phyloP scores from a whole-genome alignment of 257 asterid species.

The Solanum verrucosum region DNA sequence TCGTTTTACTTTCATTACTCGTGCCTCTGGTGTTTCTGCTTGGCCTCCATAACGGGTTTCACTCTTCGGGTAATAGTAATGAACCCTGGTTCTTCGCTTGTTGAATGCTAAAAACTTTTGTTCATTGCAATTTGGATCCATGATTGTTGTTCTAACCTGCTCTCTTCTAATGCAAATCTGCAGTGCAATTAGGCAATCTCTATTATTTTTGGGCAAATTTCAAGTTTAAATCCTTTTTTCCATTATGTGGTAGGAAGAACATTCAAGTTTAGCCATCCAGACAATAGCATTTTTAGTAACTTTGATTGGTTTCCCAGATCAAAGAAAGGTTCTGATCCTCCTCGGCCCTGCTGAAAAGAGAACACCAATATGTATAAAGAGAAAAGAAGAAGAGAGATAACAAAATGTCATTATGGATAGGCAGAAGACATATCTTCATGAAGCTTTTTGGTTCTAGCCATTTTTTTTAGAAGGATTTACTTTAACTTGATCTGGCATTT shows the following conservation, averaged over 20 bases:
- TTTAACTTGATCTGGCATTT: not conserved
- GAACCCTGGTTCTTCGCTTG: not conserved
- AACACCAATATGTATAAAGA: not conserved
- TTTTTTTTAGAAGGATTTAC: conserved; percentile 16
- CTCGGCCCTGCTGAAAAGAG: not conserved
- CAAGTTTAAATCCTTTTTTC: not conserved
- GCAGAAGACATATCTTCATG: not conserved
- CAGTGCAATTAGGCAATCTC: not conserved
- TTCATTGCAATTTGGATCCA: not conserved
- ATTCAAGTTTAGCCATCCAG: not conserved
- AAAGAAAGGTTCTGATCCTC: not conserved
- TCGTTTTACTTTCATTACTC: conserved; percentile 88
- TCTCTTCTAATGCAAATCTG: not conserved
- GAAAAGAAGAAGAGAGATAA: not conserved
- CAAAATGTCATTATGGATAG: not conserved
- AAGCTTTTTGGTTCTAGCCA: not conserved
- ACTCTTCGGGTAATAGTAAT: conserved; percentile 40
- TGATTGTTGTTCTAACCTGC: not conserved
- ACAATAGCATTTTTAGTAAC: not conserved
- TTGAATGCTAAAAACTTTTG: not conserved
- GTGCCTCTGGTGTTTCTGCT: conserved; percentile 81
- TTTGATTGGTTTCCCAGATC: not conserved
- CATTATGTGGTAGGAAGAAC: not conserved
- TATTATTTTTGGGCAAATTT: not conserved
- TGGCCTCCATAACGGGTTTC: conserved; percentile 71